These are phyloP conservation scores for Candida bentonensis DNA, from an alignment of 805 yeast genomes.

Conservation along the genomic window DNA sequence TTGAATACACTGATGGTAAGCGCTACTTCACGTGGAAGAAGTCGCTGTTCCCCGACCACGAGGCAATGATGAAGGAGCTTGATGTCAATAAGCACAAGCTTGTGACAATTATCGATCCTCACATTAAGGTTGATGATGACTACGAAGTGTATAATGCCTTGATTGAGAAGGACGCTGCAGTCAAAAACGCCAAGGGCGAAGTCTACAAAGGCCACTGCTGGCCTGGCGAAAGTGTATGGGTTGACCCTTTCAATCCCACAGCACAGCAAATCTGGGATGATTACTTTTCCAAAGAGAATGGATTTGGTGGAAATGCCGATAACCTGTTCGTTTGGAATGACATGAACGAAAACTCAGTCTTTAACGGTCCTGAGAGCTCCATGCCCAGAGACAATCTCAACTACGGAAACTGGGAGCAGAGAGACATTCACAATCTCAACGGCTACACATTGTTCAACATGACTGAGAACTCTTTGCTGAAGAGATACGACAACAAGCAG, in stretches of 20 bases:
- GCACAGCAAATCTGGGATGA: conserved; percentile 51
- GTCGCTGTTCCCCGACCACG: conserved; percentile 61
- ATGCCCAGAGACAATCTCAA: conserved; percentile 75
- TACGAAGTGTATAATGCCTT: conserved; percentile 51
- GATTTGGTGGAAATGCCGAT: conserved; percentile 34
- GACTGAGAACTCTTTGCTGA: conserved; percentile 51
- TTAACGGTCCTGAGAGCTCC: conserved; percentile 88
- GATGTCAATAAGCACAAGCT: conserved; percentile 65
- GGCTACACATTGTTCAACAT: conserved; percentile 73
- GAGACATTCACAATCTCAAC: conserved; percentile 78
- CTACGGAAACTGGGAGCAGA: conserved; percentile 71
- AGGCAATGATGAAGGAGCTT: conserved; percentile 47
- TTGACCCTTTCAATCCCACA: conserved; percentile 63
- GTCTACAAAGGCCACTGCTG: conserved; percentile 81
- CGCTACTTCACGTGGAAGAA: conserved; percentile 88
- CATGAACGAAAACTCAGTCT: conserved; percentile 95
- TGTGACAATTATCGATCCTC: conserved; percentile 85
- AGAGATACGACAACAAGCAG: conserved; percentile 31
- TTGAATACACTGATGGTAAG: conserved; percentile 77
- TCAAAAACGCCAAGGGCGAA: conserved; percentile 31
- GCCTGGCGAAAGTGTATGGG: conserved; percentile 96
- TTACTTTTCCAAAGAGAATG: conserved; percentile 31
- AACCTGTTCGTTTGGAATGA: conserved; percentile 91
- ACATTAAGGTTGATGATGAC: conserved; percentile 44
- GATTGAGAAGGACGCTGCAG: conserved; percentile 28